phyloP scores from a whole-genome alignment of 305 asterid genomes.

The Galium porrigens region DNA sequence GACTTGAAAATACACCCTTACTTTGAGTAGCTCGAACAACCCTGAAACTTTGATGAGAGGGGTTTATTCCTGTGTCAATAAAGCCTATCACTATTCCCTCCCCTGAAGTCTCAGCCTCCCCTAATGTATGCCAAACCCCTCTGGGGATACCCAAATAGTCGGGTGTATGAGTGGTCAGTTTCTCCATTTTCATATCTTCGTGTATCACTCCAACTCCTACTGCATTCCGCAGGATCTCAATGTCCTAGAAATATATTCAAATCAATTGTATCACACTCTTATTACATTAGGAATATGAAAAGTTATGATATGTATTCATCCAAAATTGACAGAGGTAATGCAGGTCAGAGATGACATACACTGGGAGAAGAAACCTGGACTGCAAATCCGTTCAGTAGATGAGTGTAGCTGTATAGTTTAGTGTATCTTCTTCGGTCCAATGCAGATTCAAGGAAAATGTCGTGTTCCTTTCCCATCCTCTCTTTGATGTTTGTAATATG shows the following conservation, averaged over 20 bases:
- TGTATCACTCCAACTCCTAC: conserved; percentile 33
- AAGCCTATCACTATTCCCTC: conserved; percentile 53
- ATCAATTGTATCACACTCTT: background rate
- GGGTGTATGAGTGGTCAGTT: conserved; percentile 54
- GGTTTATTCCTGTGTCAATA: conserved; percentile 58
- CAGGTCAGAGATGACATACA: conserved; percentile 20
- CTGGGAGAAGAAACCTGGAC: conserved; percentile 27
- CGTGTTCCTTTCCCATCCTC: conserved; percentile 30
- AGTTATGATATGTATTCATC: background rate
- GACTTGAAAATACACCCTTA: conserved; percentile 8
- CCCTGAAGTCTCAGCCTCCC: conserved; percentile 38
- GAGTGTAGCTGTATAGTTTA: conserved; percentile 52
- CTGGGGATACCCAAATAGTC: conserved; percentile 34
- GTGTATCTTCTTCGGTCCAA: conserved; percentile 28
- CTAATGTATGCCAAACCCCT: conserved; percentile 45
- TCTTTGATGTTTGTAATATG: conserved; percentile 25
- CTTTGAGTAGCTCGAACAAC: conserved; percentile 16
- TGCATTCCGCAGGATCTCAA: conserved; percentile 23
- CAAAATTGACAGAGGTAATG: background rate
- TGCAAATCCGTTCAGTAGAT: conserved; percentile 52
- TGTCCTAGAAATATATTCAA: conserved; percentile 23
- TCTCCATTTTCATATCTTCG: conserved; percentile 41
- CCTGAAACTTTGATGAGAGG: conserved; percentile 45
- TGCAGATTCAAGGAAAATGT: conserved; percentile 35
- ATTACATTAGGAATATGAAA: background rate